phyloP scores from a whole-genome alignment of 2,329 filamentous ascomycete species.

The Periconia sp. region DNA sequence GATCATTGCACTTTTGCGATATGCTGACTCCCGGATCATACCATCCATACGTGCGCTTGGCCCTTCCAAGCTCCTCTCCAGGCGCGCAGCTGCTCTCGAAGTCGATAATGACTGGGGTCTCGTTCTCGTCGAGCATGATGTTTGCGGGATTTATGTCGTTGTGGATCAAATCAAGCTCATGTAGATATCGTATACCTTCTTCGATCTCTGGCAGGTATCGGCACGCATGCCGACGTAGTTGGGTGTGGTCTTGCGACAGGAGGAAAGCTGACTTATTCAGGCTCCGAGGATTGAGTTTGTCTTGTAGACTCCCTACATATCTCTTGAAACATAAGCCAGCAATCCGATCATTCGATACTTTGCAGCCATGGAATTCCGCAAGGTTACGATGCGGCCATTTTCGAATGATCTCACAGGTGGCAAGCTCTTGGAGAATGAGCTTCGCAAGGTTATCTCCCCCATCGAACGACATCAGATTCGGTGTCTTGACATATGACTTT shows the following conservation, averaged over 20 bases:
- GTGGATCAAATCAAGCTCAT: conserved; percentile 32
- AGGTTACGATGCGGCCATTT: background rate
- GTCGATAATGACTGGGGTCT: conserved; percentile 41
- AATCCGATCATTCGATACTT: background rate
- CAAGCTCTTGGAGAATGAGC: background rate
- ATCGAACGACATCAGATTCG: conserved; percentile 1
- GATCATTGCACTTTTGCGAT: conserved; percentile 4
- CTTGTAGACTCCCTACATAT: background rate
- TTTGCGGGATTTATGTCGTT: conserved; percentile 46
- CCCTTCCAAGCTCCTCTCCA: background rate
- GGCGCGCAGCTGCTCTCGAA: conserved; percentile 11
- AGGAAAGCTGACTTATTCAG: background rate
- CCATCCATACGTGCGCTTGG: conserved; percentile 5
- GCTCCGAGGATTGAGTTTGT: background rate
- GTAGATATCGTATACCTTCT: conserved; percentile 6
- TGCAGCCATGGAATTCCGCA: background rate
- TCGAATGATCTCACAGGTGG: background rate
- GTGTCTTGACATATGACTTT: background rate
- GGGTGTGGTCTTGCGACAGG: background rate
- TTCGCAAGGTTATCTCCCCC: background rate
- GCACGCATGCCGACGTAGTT: background rate
- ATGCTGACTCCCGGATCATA: background rate
- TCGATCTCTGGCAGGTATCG: background rate
- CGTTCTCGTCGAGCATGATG: conserved; percentile 37
- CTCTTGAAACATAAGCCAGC: background rate